Evolutionary conservation across 1,284 basidiomycete species (phyloP).

Genomic region (Boletus subluridellus): DNA sequence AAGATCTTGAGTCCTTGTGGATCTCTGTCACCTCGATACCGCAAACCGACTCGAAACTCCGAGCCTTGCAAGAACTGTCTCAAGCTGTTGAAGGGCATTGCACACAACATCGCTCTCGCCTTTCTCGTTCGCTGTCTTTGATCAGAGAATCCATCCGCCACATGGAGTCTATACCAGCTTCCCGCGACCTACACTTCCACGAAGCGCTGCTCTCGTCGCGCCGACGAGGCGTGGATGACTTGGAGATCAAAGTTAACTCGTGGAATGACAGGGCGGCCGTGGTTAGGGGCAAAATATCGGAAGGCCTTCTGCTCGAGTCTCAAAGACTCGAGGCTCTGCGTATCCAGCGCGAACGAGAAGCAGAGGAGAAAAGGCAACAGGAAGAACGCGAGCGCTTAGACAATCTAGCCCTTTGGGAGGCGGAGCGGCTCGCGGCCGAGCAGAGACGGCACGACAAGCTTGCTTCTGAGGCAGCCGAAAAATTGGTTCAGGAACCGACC

Average conservation of each 20-base stretch:
- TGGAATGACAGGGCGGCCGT: constrained; percentile 46
- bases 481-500: constrained; percentile 27
- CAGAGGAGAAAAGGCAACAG: constrained; percentile 33
- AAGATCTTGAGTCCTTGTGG: constrained; percentile 38
- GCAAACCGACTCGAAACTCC: constrained; percentile 27
- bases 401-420: constrained; percentile 24
- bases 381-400: constrained; percentile 31
- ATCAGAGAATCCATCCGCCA: constrained; percentile 49
- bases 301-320: constrained; percentile 37
- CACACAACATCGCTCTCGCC: constrained; percentile 35
- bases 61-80: constrained; percentile 37
- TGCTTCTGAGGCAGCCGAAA: constrained; percentile 27
- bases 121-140: constrained; percentile 49
- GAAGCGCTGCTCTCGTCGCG: constrained; percentile 48
- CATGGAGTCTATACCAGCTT: constrained; percentile 47
- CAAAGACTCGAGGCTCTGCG: constrained; percentile 32
- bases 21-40: constrained; percentile 31
- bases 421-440: constrained; percentile 22
- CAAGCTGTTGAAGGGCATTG: constrained; percentile 38
- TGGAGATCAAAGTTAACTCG: constrained; percentile 44
- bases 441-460: constrained; percentile 29
- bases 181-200: constrained; percentile 40
- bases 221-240: constrained; percentile 46
- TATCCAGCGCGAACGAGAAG: constrained; percentile 22
- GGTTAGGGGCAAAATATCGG: constrained; percentile 39